Base-by-base conservation (phyloP, 352 stramenopile species). In the Globisporangium echinulatum region DNA sequence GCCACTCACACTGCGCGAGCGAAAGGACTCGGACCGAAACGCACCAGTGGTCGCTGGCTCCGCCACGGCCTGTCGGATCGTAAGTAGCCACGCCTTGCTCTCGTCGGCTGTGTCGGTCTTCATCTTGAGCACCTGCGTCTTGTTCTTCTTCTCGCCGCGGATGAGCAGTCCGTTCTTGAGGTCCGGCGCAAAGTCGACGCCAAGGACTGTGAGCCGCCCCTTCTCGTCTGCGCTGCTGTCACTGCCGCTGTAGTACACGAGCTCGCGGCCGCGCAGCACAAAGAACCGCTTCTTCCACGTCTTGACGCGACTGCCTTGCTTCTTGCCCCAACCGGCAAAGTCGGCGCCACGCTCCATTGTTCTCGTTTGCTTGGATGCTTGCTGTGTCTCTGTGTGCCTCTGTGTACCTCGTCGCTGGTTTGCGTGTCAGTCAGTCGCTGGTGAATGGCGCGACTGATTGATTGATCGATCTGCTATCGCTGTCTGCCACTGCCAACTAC, bases 301-400 rank as follows among this genome's bases (percentile, higher is more conserved):
- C 48, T 68, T 68, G 51, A 79, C 49, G 52, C 72, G 77, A 63
- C 78, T 87, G 64, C 82, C 82, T 49, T 88, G 74, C 67, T 92
- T 92, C 55, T 73, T 71, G 49, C 77, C 77, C 79, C 79, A 92
- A 19, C 74, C 82, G 15, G 71, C 71, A 52, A 77, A 87, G 53
- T 74, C 67, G 9, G 68, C 63, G 43, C 37, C 38, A 7, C 37
- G 36, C 42, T 52, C 40, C 61, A 61, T 66, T 3, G 5, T 38
- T 42, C 39, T 51, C n/a, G 17, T 43, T 9, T 56, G 17, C 15
- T 33, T 33, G 25, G 25, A 33, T 33, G 25, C 25, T 33, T 33
- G 25, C 25, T 3, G 25, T 33, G 25, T 33, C 25, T 33, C 1
- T 33, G 25, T 33, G 25, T 3, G 25, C 3, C 25, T 33, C 25